Evolutionary conservation across 2,329 filamentous ascomycete genomes (phyloP), one percentile per base, ranked within the genome.

Genomic region (Colletotrichum somersetense): DNA sequence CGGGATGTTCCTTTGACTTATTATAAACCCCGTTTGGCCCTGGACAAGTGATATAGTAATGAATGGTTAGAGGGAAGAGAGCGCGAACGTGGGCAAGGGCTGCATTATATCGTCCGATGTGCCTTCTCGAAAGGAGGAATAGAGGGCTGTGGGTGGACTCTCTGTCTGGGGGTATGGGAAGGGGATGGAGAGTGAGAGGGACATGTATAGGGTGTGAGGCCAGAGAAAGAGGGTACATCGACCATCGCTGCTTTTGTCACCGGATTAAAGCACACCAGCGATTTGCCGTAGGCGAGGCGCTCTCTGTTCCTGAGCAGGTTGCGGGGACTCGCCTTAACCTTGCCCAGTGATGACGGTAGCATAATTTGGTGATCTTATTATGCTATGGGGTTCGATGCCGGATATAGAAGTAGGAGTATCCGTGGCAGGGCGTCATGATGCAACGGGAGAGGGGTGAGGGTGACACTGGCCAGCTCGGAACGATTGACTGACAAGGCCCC

Each of bases 301-400:
- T 80, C 83, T 81, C 81, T 79, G 85, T 85, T 84, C 83, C 83
- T 82, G 81, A 83, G 79, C 78, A 77, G 75, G 78, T 76, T 81
- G 81, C 80, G 81, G 81, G 81, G 81, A 80, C 79, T 79, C 76
- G 78, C 78, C 79, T 81, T 79, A 71, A 82, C 81, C 81, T 83
- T 83, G 83, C 78, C 82, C 80, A 82, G 82, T 81, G 80, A 82
- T 83, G 83, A 85, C 83, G 82, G 84, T 83, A 84, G 85, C 83
- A 88, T 87, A 88, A 88, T 86, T 87, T 86, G 86, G 82, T 81
- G 83, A 87, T 87, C 85, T 88, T 88, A 88, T 88, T 88, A 88
- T 88, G 86, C 85, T 84, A 85, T 85, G 82, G 66, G 82, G 79
- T 78, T 80, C 79, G 80, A 80, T 84, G 80, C 84, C 82, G 81